phyloP scores from a whole-genome alignment of 2,329 filamentous ascomycete species.

The Cladosporium sp. region DNA sequence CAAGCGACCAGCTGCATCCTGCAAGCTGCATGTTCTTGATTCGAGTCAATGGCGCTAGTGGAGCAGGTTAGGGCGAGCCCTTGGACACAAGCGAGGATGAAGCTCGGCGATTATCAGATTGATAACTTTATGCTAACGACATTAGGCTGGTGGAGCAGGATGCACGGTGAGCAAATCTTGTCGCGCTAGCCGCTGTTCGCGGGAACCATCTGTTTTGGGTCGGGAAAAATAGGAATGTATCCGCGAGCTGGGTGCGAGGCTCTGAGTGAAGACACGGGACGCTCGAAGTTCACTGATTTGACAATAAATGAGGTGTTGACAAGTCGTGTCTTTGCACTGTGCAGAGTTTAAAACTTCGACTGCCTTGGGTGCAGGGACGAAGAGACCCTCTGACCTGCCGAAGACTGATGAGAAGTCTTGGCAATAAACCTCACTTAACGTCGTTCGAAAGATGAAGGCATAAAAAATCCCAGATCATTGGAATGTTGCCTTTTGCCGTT shows the following conservation, averaged over 20 bases:
- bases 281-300: not conserved
- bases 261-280: not conserved
- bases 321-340: too few relatives aligned
- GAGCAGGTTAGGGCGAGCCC: not conserved
- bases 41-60: not conserved
- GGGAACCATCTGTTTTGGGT: not conserved
- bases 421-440: too few relatives aligned
- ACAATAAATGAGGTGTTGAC: too few relatives aligned
- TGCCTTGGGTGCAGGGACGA: too few relatives aligned
- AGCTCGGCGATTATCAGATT: conserved; percentile 14
- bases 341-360: too few relatives aligned
- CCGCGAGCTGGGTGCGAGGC: not conserved
- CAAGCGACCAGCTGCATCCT: conserved; percentile 8
- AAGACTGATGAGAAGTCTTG: too few relatives aligned
- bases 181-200: not conserved
- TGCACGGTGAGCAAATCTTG: conserved; percentile 6
- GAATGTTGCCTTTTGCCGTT: too few relatives aligned
- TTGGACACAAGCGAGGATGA: not conserved
- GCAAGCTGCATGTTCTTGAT: conserved; percentile 3
- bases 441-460: too few relatives aligned
- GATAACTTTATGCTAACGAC: conserved; percentile 11
- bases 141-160: conserved; percentile 3
- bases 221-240: not conserved
- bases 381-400: too few relatives aligned
- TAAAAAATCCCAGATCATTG: too few relatives aligned